A percentile compares a stretch with the other conserved stretches of the same genome.
Evolutionary conservation across 805 yeast species (phyloP).

Genomic region (Metschnikowia reukaufii): DNA sequence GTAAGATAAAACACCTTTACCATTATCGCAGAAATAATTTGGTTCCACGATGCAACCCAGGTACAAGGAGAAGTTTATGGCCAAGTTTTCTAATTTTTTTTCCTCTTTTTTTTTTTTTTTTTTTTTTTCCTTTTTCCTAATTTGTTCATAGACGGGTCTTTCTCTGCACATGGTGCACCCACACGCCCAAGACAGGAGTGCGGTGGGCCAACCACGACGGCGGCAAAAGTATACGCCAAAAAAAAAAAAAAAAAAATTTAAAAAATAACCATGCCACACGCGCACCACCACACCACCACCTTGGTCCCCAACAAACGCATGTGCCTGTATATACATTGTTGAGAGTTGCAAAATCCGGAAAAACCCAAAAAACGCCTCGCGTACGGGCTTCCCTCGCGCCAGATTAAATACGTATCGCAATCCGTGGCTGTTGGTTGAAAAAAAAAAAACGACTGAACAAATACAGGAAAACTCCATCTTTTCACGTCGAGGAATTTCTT

Average conservation of each 20-base stretch:
- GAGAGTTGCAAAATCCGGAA: constrained; percentile 21
- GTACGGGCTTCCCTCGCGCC: constrained; percentile 4
- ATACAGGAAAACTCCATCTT: background rate
- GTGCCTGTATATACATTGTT: constrained; percentile 22
- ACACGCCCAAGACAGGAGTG: background rate
- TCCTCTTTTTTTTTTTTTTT: too few species aligned
- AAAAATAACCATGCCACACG: background rate
- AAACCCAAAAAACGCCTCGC: constrained; percentile 19
- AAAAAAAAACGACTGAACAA: background rate
- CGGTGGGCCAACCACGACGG: background rate
- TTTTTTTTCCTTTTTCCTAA: background rate
- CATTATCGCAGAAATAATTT: too few species aligned
- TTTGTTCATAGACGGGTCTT: background rate
- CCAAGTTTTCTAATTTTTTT: too few species aligned
- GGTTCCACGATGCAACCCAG: too few species aligned
- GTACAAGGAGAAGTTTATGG: too few species aligned
- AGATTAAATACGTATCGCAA: constrained; percentile 9
- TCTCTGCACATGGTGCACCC: background rate
- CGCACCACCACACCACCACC: background rate
- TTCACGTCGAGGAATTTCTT: background rate
- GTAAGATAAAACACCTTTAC: too few species aligned
- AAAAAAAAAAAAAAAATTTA: background rate
- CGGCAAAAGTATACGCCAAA: background rate
- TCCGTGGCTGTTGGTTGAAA: constrained; percentile 1
- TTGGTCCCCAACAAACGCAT: constrained; percentile 22